Base-by-base conservation (phyloP, 768 basidiomycete genomes). In the Arthromyces matolae region DNA sequence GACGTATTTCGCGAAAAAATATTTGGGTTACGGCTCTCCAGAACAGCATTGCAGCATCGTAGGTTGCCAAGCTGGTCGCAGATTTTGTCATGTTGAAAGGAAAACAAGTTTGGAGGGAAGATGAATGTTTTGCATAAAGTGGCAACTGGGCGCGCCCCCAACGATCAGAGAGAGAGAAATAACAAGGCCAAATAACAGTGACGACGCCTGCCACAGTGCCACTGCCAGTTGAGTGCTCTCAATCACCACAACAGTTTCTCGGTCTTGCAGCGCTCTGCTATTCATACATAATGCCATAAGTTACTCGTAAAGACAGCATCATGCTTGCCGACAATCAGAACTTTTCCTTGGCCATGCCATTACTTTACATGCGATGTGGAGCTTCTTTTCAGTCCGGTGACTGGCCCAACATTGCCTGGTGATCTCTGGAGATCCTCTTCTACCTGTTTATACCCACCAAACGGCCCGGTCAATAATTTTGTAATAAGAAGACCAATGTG, bases 1-100 rank as follows among this genome's bases (percentile, higher is more conserved):
- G 90, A 49, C 95, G 79, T 59, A 97, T 85, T 70, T 98, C 95
- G 56, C 95, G 76, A 73, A 98, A 98, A 77, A 98, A 98, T 57
- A 98, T 84, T 68, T 89, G 89, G 54, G 89, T 91, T 48, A 95
- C 78, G 2, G 78, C 72, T 48, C 86, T 72, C 90, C 89, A 95
- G 68, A 95, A 91, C 38, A 88, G 63, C 65, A 95, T 81, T 32
- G 83, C 82, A 22, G 80, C 72, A 61, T 93, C 87, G 62, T 93
- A 93, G 45, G 67, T 56, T 14, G 74, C 36, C 19, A 70, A 55
- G 19, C 56, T 52, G 47, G 59, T 51, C 37, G 42, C 23, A n/a
- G 51, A 46, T 14, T 47, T 43, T 18, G 50, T 37, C 64, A 69
- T 66, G 44, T 45, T 46, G 34, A 44, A 16, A 37, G 42, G 29